phyloP scores from a whole-genome alignment of 2,329 filamentous ascomycete genomes.

The Catunica adiposa region DNA sequence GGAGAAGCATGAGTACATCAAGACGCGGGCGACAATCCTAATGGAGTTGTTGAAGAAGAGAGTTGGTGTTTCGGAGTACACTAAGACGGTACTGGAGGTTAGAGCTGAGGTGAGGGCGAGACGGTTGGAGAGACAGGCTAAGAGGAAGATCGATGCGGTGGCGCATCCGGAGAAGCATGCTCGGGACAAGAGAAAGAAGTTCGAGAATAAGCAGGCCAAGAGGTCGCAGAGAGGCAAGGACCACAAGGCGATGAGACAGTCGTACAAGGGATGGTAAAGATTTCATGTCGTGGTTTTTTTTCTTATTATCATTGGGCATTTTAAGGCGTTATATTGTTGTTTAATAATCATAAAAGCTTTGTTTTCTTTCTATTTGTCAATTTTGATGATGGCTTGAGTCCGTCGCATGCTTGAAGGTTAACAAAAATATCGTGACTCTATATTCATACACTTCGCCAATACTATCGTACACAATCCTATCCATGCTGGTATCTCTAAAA shows the following conservation, averaged over 20 bases:
- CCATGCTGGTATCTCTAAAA: not conserved
- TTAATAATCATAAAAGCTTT: conserved; percentile 2
- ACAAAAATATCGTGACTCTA: not conserved
- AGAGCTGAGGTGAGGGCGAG: conserved; percentile 55
- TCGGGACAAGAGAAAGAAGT: conserved; percentile 64
- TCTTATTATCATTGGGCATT: conserved; percentile 3
- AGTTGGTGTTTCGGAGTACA: conserved; percentile 64
- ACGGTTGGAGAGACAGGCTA: conserved; percentile 58
- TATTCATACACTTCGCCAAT: not conserved
- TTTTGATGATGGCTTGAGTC: not conserved
- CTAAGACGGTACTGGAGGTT: conserved; percentile 55
- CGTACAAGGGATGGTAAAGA: conserved; percentile 38
- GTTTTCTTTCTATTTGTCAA: conserved; percentile 9
- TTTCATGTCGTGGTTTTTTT: not conserved
- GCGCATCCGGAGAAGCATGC: conserved; percentile 64
- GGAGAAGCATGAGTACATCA: conserved; percentile 51
- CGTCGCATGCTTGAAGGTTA: not conserved
- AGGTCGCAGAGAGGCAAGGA: conserved; percentile 63
- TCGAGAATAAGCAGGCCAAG: conserved; percentile 68
- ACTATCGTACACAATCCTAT: conserved; percentile 1
- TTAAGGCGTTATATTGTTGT: not conserved
- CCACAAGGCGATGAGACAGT: conserved; percentile 54
- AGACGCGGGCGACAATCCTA: conserved; percentile 55
- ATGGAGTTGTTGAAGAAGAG: conserved; percentile 74
- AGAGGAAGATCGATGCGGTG: conserved; percentile 81